These are phyloP conservation scores for Phaeotremella skinneri DNA, from an alignment of 768 basidiomycete genomes.

Conservation along the genomic window DNA sequence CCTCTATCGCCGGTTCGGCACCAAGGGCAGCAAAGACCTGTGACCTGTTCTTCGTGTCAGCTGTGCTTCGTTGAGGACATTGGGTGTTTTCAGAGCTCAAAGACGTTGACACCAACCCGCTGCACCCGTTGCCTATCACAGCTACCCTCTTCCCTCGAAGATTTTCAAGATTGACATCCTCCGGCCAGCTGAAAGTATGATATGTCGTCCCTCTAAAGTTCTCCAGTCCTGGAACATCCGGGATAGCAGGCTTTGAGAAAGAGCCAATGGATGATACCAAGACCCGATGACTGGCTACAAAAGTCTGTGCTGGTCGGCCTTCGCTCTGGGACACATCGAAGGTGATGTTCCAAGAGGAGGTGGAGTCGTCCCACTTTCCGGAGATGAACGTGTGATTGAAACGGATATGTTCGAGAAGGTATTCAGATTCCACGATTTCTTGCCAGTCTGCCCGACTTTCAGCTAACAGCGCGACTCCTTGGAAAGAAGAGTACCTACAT, in stretches of 20 bases:
- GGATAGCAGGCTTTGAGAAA: constrained; percentile 25
- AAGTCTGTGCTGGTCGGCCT: background rate
- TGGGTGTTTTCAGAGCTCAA: too few relatives aligned
- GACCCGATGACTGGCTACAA: too few relatives aligned
- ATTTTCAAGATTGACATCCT: constrained; percentile 9
- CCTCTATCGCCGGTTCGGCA: constrained; percentile 16
- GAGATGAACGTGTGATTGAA: background rate
- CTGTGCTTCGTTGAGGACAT: background rate
- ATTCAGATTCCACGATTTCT: background rate
- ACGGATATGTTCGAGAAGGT: background rate
- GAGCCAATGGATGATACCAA: constrained; percentile 23
- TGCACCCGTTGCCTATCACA: constrained; percentile 34
- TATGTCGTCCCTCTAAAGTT: constrained; percentile 17
- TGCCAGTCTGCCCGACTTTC: background rate
- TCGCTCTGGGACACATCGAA: background rate
- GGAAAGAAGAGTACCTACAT: constrained; percentile 17
- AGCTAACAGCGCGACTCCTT: background rate
- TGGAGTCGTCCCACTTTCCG: background rate
- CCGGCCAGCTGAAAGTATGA: constrained; percentile 23
- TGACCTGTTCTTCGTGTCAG: constrained; percentile 7
- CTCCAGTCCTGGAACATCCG: constrained; percentile 24
- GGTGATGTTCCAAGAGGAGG: background rate
- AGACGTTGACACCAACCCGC: constrained; percentile 20
- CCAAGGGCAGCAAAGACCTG: constrained; percentile 24
- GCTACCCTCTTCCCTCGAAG: constrained; percentile 22